Percentiles rank a stretch among this genome's conserved stretches.
phyloP scores from a whole-genome alignment of 305 asterid species.

The Fraxinus angustifolia region DNA sequence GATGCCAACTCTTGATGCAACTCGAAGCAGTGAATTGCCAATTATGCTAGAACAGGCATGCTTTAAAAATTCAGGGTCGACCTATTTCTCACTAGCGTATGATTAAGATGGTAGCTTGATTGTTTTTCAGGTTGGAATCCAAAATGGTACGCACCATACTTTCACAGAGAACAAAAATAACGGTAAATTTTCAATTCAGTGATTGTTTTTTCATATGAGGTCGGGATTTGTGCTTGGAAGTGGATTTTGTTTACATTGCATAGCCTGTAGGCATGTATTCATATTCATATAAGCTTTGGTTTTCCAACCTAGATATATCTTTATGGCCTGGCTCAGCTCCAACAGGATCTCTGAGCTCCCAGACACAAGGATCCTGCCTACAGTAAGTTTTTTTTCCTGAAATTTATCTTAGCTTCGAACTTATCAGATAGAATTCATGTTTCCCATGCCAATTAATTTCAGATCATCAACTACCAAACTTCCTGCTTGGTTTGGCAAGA shows the following conservation, averaged over 20 bases:
- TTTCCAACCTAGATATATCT: constrained; percentile 37
- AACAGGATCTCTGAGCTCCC: constrained; percentile 27
- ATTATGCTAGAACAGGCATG: constrained; percentile 35
- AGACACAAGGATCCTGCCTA: constrained; percentile 29
- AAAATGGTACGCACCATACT: constrained; percentile 21
- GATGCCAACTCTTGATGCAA: constrained; percentile 17
- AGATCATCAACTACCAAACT: constrained; percentile 31
- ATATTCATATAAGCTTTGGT: constrained; percentile 4
- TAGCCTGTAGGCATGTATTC: not conserved
- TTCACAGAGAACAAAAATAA: constrained; percentile 27
- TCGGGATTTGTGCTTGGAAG: not conserved
- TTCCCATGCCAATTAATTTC: constrained; percentile 21
- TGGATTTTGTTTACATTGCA: not conserved
- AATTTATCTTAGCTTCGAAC: not conserved
- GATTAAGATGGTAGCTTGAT: constrained; percentile 6
- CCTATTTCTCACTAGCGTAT: not conserved
- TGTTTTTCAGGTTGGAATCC: constrained; percentile 38
- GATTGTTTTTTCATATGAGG: not conserved
- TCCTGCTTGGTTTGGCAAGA: constrained; percentile 35
- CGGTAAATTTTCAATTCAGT: constrained; percentile 28
- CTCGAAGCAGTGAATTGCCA: constrained; percentile 23
- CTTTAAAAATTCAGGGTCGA: constrained; percentile 5
- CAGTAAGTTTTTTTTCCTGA: constrained; percentile 30
- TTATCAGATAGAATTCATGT: constrained; percentile 4
- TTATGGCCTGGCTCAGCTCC: constrained; percentile 31